Conservation (phyloP, 164 flowering plant species). For the Cinnamomum micranthum region DNA sequence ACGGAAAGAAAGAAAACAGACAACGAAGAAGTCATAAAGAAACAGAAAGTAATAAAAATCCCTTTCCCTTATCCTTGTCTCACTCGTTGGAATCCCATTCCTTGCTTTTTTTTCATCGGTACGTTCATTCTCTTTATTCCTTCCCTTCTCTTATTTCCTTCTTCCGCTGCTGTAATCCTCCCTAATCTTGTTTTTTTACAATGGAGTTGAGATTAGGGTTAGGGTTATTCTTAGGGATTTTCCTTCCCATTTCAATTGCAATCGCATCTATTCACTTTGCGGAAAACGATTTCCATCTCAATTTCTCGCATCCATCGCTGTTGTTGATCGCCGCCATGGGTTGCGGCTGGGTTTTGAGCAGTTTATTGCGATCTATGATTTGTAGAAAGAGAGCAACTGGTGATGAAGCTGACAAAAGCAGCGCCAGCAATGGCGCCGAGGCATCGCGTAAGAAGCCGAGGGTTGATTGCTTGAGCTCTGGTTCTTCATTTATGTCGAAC, state of each 20-base stretch:
- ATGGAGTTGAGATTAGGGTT: constrained; percentile 16
- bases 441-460: constrained; percentile 35
- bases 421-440: constrained; percentile 12
- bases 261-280: constrained; percentile 4
- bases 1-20: not conserved
- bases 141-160: not conserved
- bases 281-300: constrained; percentile 14
- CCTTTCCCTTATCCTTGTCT: not conserved
- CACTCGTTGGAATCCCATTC: constrained; percentile 3
- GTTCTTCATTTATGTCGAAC: constrained; percentile 6
- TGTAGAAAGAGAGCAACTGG: constrained; percentile 50
- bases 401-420: constrained; percentile 24
- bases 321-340: constrained; percentile 24
- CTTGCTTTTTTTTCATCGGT: not conserved
- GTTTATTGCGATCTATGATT: constrained; percentile 56
- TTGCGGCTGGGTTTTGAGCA: constrained; percentile 36
- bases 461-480: constrained; percentile 25
- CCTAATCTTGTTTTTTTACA: not conserved
- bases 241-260: constrained; percentile 13
- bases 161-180: not conserved
- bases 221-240: constrained; percentile 17
- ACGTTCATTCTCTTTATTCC: not conserved
- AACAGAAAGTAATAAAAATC: not conserved
- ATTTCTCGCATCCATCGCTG: constrained; percentile 19
- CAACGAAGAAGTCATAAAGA: no score